Conservation (phyloP, 164 flowering plant species). For the Piper longum region DNA sequence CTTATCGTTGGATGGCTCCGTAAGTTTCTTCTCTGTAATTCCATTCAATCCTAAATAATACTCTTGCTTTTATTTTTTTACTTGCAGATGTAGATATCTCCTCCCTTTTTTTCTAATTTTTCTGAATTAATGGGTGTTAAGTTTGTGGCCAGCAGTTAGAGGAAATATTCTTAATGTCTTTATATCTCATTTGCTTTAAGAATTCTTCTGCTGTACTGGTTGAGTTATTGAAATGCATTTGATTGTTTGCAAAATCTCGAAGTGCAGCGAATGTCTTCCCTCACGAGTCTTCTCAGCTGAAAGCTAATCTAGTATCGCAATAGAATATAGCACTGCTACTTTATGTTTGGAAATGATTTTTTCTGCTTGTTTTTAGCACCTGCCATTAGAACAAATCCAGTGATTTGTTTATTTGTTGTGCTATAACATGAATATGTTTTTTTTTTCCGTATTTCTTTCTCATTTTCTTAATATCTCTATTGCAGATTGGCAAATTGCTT, state of each 20-base stretch:
- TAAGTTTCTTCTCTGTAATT: constrained; percentile 16
- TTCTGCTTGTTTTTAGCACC: no score
- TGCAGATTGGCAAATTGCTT: background rate
- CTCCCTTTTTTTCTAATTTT: no score
- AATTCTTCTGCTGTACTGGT: background rate
- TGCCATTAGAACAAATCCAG: no score
- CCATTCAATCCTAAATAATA: background rate
- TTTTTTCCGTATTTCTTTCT: background rate
- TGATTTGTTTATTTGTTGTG: background rate
- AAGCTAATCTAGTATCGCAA: no score
- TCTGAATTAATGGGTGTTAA: no score
- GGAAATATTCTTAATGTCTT: no score
- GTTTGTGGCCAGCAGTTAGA: no score
- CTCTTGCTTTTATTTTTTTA: background rate
- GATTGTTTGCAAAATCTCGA: background rate
- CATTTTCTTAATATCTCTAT: background rate
- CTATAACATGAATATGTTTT: background rate
- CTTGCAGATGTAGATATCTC: no score
- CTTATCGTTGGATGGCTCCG: constrained; percentile 87
- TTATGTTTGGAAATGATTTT: background rate
- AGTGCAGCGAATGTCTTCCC: no score
- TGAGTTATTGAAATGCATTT: no score
- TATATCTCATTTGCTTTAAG: no score
- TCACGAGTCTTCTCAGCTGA: no score
- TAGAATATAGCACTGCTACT: background rate